A percentile compares a stretch with the other conserved stretches of the same genome.
These are phyloP conservation scores for Choiromyces venosus DNA, from an alignment of 495 filamentous ascomycete genomes.

Conservation along the genomic window DNA sequence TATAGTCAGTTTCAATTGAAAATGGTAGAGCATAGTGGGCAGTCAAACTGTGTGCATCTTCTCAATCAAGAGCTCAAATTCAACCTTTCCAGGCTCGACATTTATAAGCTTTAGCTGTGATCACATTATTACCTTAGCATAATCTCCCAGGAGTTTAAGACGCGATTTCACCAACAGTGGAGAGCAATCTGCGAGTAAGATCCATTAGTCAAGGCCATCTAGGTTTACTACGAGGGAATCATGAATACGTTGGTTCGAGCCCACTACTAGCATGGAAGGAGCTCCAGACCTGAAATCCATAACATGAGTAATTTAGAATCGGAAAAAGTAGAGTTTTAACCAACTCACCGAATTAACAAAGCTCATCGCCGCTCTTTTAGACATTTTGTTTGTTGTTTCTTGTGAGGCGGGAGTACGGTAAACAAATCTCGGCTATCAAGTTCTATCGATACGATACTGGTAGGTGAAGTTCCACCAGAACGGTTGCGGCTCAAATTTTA, in stretches of 20 bases:
- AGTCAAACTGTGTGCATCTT: conserved; percentile 76
- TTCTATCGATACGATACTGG: background rate
- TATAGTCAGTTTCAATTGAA: background rate
- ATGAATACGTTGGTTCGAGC: conserved; percentile 31
- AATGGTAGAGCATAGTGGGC: background rate
- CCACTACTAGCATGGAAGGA: conserved; percentile 32
- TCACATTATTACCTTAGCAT: background rate
- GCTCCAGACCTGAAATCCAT: conserved; percentile 28
- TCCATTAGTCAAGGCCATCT: background rate
- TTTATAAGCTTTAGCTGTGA: conserved; percentile 67
- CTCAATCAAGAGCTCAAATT: conserved; percentile 78
- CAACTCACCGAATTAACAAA: background rate
- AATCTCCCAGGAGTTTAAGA: background rate
- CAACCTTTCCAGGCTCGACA: conserved; percentile 70
- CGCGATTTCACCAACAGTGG: background rate
- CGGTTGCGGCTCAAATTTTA: background rate
- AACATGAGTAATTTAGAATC: background rate
- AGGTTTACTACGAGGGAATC: background rate
- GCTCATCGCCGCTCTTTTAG: background rate
- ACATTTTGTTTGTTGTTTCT: background rate
- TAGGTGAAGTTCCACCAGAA: background rate
- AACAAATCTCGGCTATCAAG: background rate
- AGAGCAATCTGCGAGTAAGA: background rate
- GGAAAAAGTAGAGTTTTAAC: background rate
- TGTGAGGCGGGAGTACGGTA: background rate